Base-by-base conservation (phyloP, 2,329 filamentous ascomycete genomes). In the Penicillium griseofulvum region DNA sequence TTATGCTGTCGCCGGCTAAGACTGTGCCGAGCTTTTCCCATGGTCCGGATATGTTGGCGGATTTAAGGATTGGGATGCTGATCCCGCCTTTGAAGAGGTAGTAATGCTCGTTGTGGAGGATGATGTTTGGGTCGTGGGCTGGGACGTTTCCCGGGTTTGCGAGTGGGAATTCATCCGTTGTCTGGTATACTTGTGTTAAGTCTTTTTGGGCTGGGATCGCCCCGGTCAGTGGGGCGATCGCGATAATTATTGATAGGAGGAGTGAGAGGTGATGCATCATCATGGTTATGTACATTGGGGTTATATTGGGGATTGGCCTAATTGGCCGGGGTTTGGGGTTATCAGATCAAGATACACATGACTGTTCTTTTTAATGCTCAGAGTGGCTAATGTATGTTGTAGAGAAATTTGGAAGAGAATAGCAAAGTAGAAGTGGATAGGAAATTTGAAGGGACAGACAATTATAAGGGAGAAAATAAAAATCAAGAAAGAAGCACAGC, bases 51-150 rank as follows among this genome's bases (percentile, higher is more conserved):
- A 44, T 65, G 52, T 6, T 63, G 41, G 9, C 26, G 19, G 52
- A 44, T 44, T 54, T 54, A 16, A 50, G 34, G 46, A 54, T 50
- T 50, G 52, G 52, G 33, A 54, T 50, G 46, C 50, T 24, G 38
- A 54, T 38, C 4, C 67, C 71, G 9, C 69, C 69, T 45, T 66
- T 69, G 58, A 73, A 74, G 29, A 74, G 62, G 50, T 74, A 74
- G 54, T 65, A 73, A 22, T 52, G 29, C 33, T 58, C 59, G n/a
- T 73, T 52, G 38, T 65, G 52, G 4, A 61, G 42, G 22, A 74
- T 5, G 17, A 74, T 69, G 37, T 68, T 72, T 8, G 71, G 71
- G 45, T 74, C 71, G 45, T 74, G 71, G 2, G 51, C 64, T n/a
- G 31, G 37, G 17, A 71, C n/a, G 19, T 72, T 54, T 17, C 68